Evolutionary conservation across 805 yeast genomes (phyloP).

Genomic region (Blastobotrys peoriensis): DNA sequence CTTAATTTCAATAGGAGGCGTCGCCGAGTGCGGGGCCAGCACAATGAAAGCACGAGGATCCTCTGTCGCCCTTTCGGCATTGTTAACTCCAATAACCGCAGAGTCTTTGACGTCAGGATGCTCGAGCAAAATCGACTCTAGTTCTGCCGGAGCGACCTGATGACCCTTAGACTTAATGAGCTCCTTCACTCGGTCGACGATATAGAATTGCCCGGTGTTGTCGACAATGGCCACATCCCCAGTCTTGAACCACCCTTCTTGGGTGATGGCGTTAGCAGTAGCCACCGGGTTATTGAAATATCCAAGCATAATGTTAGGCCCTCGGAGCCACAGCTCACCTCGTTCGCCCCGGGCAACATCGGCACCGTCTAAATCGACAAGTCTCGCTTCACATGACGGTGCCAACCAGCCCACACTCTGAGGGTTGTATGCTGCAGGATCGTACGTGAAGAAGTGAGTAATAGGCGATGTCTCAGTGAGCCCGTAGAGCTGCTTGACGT

Average conservation of each 20-base stretch:
- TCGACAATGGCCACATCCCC: conserved; percentile 50
- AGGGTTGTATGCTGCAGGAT: conserved; percentile 33
- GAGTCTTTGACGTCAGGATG: conserved; percentile 21
- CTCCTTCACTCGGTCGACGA: conserved; percentile 34
- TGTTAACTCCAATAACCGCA: conserved; percentile 22
- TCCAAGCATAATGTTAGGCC: conserved; percentile 45
- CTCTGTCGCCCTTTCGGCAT: conserved; percentile 30
- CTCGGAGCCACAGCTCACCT: conserved; percentile 48
- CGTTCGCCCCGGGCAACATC: conserved; percentile 44
- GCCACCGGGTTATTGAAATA: conserved; percentile 45
- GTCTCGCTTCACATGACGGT: conserved; percentile 44
- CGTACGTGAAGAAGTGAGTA: conserved; percentile 13
- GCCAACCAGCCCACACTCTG: conserved; percentile 40
- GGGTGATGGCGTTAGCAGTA: conserved; percentile 38
- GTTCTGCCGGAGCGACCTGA: conserved; percentile 26
- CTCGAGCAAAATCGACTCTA: conserved; percentile 19
- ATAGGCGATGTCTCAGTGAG: conserved; percentile 17
- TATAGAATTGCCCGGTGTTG: conserved; percentile 39
- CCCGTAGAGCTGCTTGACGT: conserved; percentile 26
- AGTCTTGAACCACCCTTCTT: conserved; percentile 42
- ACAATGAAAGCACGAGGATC: conserved; percentile 23
- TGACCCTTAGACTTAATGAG: conserved; percentile 25
- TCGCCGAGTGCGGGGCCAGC: conserved; percentile 12
- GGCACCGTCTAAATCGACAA: conserved; percentile 35
- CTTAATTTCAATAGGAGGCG: conserved; percentile 12